Evolutionary conservation across 1,139 yeast species (phyloP), one percentile per base, ranked within the genome.

Genomic region (Hemisphaericaspora xylanilytica): DNA sequence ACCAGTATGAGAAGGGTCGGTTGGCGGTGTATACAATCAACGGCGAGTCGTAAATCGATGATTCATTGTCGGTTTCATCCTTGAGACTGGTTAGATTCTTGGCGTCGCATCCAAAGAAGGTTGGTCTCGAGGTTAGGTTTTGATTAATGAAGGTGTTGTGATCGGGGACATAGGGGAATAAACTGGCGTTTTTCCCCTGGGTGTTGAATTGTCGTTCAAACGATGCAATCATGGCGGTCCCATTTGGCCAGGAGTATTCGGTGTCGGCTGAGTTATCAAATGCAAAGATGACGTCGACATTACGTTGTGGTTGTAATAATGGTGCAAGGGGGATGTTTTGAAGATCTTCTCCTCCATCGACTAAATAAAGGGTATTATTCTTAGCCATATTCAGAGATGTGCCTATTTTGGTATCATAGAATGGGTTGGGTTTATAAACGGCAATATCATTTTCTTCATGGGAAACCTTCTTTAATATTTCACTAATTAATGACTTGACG

Each of bases 141-240:
- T 67, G 54, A 46, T 73, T 72, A 35, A 81, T 53, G 58, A 88
- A 86, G 0, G 94, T 75, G 35, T 72, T 65, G 17, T 58, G 61
- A 56, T 80, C 90, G n/a, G 97, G 97, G 39, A 89, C 95, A 51
- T 84, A 80, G 24, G 96, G 96, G 75, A 86, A 86, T 3, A 80
- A 64, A 22, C 85, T 77, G 31, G 78, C 78, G 48, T 79, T 75
- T 10, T 29, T 16, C 16, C 84, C 88, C 56, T 80, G 83, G 3
- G 56, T 25, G 14, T 67, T 63, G 55, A 85, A 85, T 61, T 83
- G 90, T 52, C 96, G 78, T 51, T 78, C 71, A 53, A 80, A 87
- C 6, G 89, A 78, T 14, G 56, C 50, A 30, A 67, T 52, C 42
- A 69, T 42, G 0, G 74, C 55, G 5, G 65, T 50, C 20, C 76